Evolutionary conservation across 768 basidiomycete genomes (phyloP).

Genomic region (Stropharia rugosoannulata): DNA sequence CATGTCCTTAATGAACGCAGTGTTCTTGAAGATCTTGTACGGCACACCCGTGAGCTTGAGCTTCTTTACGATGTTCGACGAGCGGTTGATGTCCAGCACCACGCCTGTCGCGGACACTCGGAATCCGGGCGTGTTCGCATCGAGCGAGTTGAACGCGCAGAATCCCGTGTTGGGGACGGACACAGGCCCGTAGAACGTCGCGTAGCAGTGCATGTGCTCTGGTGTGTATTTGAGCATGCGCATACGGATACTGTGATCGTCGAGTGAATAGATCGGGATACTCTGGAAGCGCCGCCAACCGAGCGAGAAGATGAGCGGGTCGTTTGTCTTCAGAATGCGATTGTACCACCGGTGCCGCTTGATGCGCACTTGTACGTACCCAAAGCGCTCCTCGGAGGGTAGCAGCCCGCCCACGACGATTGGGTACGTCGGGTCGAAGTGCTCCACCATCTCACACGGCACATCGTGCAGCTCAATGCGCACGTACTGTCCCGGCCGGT

Average conservation of each 20-base stretch:
- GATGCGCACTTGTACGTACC: constrained; percentile 91
- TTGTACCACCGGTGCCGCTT: constrained; percentile 96
- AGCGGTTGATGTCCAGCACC: constrained; percentile 89
- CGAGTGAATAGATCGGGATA: constrained; percentile 92
- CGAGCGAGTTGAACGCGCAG: constrained; percentile 91
- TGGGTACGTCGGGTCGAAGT: constrained; percentile 91
- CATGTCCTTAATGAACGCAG: constrained; percentile 98
- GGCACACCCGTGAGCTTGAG: constrained; percentile 94
- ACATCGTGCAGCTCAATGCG: constrained; percentile 85
- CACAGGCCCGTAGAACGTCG: constrained; percentile 95
- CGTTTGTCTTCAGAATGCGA: constrained; percentile 92
- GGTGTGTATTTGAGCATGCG: constrained; percentile 99
- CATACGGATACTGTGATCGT: constrained; percentile 98
- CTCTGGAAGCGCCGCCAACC: constrained; percentile 98
- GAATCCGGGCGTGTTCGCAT: constrained; percentile 70
- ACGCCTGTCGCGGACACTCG: constrained; percentile 92
- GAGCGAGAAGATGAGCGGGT: constrained; percentile 94
- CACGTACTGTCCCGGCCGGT: constrained; percentile 87
- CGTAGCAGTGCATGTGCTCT: constrained; percentile 99
- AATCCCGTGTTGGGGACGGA: constrained; percentile 93
- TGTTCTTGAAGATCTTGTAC: constrained; percentile 99
- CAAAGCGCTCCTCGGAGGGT: constrained; percentile 87
- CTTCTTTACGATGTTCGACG: constrained; percentile 97
- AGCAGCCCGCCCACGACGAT: constrained; percentile 91
- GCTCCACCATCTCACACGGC: constrained; percentile 88